Conservation (phyloP, 495 filamentous ascomycete species). For the Pyrenula aspistea region DNA sequence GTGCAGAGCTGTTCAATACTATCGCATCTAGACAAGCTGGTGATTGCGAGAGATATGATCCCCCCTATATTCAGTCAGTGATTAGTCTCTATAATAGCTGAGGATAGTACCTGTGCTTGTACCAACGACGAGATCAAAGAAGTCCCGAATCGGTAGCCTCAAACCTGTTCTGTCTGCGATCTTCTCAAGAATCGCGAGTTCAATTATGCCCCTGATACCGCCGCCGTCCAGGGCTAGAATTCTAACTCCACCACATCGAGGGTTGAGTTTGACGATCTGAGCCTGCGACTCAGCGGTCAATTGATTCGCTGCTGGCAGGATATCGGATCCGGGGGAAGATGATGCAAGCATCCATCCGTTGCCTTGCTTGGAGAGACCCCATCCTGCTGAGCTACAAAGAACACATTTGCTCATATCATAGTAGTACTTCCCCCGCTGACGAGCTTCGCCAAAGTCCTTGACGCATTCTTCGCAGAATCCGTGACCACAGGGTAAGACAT, state of each 20-base stretch:
- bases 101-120: conserved; percentile 40
- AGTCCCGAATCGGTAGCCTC: conserved; percentile 23
- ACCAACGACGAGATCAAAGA: conserved; percentile 41
- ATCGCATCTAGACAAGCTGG: too few relatives aligned
- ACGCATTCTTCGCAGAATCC: conserved; percentile 20
- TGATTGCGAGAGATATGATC: too few relatives aligned
- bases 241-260: conserved; percentile 31
- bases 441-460: conserved; percentile 10
- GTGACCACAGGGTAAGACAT: conserved; percentile 21
- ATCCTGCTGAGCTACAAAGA: conserved; percentile 24
- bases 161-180: conserved; percentile 28
- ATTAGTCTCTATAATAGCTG: too few relatives aligned
- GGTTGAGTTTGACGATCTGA: conserved; percentile 13
- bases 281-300: too few relatives aligned
- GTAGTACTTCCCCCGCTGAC: conserved; percentile 8
- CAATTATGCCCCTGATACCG: conserved; percentile 35
- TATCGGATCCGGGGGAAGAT: too few relatives aligned
- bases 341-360: too few relatives aligned
- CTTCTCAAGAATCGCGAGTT: conserved; percentile 28
- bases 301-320: too few relatives aligned
- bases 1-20: too few relatives aligned
- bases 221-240: conserved; percentile 48
- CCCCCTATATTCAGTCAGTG: too few relatives aligned
- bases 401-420: conserved; percentile 13
- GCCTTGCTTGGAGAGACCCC: too few relatives aligned